phyloP scores from a whole-genome alignment of 1,284 basidiomycete genomes.

The Pisolithus thermaeus region DNA sequence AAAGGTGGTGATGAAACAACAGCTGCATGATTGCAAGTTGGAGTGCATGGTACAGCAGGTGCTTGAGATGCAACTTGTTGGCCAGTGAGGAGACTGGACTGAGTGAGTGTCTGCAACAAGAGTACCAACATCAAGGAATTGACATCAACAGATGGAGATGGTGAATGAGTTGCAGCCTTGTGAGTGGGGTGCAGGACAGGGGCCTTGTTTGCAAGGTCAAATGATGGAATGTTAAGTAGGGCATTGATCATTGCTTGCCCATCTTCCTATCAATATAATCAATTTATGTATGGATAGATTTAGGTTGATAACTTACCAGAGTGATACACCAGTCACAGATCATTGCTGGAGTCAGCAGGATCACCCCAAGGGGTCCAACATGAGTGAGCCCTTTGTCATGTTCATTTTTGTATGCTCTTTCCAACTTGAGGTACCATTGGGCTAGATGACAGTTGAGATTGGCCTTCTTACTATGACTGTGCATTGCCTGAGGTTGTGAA shows the following conservation, averaged over 20 bases:
- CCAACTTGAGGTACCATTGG: too few relatives aligned
- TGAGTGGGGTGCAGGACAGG: neutral
- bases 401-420: too few relatives aligned
- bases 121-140: slow-evolving; percentile 2
- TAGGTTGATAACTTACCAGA: slow-evolving; percentile 1
- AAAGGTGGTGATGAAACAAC: neutral
- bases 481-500: too few relatives aligned
- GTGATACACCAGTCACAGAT: slow-evolving; percentile 5
- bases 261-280: neutral
- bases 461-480: too few relatives aligned
- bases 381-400: too few relatives aligned
- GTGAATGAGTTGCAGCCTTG: neutral
- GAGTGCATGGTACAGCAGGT: neutral
- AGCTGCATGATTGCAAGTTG: too few relatives aligned
- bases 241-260: neutral
- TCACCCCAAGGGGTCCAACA: too few relatives aligned
- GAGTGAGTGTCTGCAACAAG: slow-evolving; percentile 2
- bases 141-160: neutral
- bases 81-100: neutral
- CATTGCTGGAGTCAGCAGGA: neutral
- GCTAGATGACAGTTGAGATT: too few relatives aligned
- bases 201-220: slow-evolving; percentile 7
- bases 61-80: neutral
- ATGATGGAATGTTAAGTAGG: slow-evolving; percentile 4
- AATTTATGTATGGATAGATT: neutral